Evolutionary conservation across 192 early-diverging fungal species (phyloP).

Genomic region (Backusella luteola): DNA sequence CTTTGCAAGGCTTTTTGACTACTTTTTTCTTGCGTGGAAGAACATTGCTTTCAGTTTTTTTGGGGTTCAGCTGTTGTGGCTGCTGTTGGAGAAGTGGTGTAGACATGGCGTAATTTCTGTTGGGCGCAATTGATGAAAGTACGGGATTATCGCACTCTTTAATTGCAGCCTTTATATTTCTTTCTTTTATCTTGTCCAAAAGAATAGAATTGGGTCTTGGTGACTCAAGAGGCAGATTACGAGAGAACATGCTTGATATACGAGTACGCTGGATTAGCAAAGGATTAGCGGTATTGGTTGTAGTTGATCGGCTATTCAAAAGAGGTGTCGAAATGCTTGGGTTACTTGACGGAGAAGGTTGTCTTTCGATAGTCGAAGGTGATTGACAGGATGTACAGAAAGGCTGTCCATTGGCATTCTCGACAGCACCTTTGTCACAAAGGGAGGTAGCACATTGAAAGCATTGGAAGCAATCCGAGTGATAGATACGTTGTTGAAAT

Average conservation of each 20-base stretch:
- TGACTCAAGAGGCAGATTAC: neutral
- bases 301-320: neutral
- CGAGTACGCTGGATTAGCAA: neutral
- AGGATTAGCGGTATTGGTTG: neutral
- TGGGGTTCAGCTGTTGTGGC: neutral
- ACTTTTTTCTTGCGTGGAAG: neutral
- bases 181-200: neutral
- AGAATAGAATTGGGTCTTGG: neutral
- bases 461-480: neutral
- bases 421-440: neutral
- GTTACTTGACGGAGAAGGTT: neutral
- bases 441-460: neutral
- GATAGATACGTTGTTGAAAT: neutral
- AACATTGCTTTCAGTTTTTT: neutral
- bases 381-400: neutral
- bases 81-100: neutral
- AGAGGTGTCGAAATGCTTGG: neutral
- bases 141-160: neutral
- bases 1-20: neutral
- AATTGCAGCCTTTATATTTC: neutral
- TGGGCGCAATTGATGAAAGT: neutral
- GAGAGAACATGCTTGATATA: neutral
- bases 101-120: neutral
- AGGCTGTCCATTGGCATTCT: neutral
- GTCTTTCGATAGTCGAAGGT: neutral